Evolutionary conservation across 805 yeast species (phyloP), one percentile per base, ranked within the genome.

Genomic region (Yarrowia osloensis): DNA sequence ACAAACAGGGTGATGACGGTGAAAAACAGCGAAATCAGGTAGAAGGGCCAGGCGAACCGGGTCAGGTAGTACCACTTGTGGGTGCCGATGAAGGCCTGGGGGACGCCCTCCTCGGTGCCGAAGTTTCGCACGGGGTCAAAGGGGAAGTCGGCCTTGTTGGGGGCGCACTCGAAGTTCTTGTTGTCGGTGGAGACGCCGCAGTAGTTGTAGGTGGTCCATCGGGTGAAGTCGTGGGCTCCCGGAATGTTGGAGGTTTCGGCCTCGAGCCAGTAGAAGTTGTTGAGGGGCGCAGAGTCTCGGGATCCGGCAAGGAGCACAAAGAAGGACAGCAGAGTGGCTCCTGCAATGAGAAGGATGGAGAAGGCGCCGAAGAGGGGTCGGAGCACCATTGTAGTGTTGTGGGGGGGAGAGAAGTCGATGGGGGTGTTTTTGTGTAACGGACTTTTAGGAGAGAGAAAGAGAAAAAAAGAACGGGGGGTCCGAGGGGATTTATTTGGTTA

Each of bases 121-220:
- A 91, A 91, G 79, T 91, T 90, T 72, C 85, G 86, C 55, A 77
- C 84, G 31, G 97, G 97, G 28, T 96, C 89, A 75, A 92, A 86
- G 49, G 97, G 91, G 78, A 82, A 87, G n/a, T 90, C 98, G 21
- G 97, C 89, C 54, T 77, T 74, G 73, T 82, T 83, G 22, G 76
- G 68, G 50, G 85, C 76, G 78, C 91, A 91, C 70, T 81, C 74
- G 31, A 71, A 52, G 76, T 86, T 81, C 49, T 74, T 70, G 67
- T 84, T 84, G 70, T 83, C 81, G 17, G 37, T 19, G 35, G 72
- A 73, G 31, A 81, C 82, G 70, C 83, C 81, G 72, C 87, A 84
- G 62, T 82, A 81, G 70, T 88, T 87, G 84, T 94, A 93, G 77
- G 85, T 85, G 12, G 93, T 89, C 97, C 97, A 93, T 72, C 93